phyloP scores from a whole-genome alignment of 257 asterid species.

The Gentiana dahurica region DNA sequence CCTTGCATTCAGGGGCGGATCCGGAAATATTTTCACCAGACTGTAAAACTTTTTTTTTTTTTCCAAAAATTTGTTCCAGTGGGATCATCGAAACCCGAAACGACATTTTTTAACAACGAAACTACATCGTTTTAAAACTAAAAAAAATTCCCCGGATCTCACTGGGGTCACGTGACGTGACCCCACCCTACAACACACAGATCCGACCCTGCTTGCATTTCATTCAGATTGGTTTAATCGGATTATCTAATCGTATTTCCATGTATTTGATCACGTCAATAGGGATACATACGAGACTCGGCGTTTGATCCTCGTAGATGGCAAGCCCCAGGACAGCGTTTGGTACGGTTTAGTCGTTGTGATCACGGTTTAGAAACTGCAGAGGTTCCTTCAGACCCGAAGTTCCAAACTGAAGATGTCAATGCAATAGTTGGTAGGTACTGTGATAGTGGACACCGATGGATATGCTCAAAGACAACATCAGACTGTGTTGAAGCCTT shows the following conservation, averaged over 20 bases:
- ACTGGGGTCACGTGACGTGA: no score
- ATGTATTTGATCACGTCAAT: constrained; percentile 9
- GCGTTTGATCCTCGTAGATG: constrained; percentile 84
- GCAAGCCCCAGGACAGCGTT: constrained; percentile 88
- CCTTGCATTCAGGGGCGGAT: no score
- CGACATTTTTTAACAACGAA: no score
- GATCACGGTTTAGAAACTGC: constrained; percentile 48
- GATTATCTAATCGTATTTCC: neutral
- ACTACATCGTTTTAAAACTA: no score
- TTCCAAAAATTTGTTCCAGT: no score
- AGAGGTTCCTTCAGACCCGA: constrained; percentile 64
- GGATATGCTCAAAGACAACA: constrained; percentile 87
- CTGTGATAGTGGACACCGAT: constrained; percentile 85
- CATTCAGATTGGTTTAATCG: no score
- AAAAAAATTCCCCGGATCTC: no score
- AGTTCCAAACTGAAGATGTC: constrained; percentile 42
- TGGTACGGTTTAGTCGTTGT: constrained; percentile 63
- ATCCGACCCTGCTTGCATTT: no score
- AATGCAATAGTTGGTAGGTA: constrained; percentile 52
- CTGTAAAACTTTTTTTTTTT: no score
- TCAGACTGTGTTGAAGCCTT: constrained; percentile 93
- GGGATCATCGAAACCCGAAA: no score
- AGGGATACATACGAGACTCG: constrained; percentile 66
- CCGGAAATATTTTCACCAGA: no score
- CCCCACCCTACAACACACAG: no score